A percentile compares a stretch with the other conserved stretches of the same genome.
phyloP scores from a whole-genome alignment of 2,329 filamentous ascomycete species.

The Diaporthe capsici region DNA sequence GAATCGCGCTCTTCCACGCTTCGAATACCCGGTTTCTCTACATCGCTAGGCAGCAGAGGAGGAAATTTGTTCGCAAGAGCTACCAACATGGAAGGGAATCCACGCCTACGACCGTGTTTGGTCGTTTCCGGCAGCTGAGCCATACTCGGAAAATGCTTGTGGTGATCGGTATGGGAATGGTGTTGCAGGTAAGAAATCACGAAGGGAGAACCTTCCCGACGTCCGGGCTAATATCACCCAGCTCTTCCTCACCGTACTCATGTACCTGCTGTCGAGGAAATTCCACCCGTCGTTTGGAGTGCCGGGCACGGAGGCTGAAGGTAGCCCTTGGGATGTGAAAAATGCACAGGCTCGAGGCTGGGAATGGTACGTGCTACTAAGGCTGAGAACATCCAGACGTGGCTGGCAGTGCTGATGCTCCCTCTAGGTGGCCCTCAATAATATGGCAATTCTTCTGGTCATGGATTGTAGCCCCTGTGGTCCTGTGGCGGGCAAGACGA shows the following conservation, averaged over 20 bases:
- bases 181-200: slow-evolving; percentile 63
- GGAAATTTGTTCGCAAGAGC: slow-evolving; percentile 45
- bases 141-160: slow-evolving; percentile 64
- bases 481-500: slow-evolving; percentile 72
- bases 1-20: slow-evolving; percentile 76
- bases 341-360: slow-evolving; percentile 66
- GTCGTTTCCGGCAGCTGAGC: slow-evolving; percentile 57
- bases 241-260: slow-evolving; percentile 70
- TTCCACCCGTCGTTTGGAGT: slow-evolving; percentile 74
- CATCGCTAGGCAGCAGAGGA: slow-evolving; percentile 67
- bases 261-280: slow-evolving; percentile 75
- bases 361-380: slow-evolving; percentile 69
- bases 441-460: slow-evolving; percentile 77
- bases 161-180: slow-evolving; percentile 67
- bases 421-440: slow-evolving; percentile 69
- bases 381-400: neutral
- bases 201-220: neutral
- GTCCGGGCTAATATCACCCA: slow-evolving; percentile 50
- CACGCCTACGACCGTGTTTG: slow-evolving; percentile 45
- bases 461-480: slow-evolving; percentile 71
- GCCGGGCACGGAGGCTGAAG: slow-evolving; percentile 72
- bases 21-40: slow-evolving; percentile 73
- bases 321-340: slow-evolving; percentile 65
- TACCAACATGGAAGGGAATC: neutral
- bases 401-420: slow-evolving; percentile 42